Base-by-base conservation (phyloP, 139 green algal genomes). In the Chlamydomonas sp. region DNA sequence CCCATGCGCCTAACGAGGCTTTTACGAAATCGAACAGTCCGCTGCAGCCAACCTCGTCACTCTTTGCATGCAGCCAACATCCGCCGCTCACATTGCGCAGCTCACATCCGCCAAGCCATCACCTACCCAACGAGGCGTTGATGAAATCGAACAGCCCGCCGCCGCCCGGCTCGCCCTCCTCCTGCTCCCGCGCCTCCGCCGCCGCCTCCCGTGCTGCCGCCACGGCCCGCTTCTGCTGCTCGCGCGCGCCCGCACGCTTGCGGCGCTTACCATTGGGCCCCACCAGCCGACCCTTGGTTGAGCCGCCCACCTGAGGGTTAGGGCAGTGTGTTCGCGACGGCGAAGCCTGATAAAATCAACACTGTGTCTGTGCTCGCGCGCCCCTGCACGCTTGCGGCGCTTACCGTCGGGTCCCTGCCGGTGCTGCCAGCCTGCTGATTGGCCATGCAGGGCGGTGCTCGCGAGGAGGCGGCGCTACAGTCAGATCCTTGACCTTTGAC, bases 131-230 rank as follows among this genome's bases (percentile, higher is more conserved):
- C 6, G 83, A 88, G 18, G 63, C n/a, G 74, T 88, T 88, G 15
- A 88, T 82, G 63, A 88, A 88, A 62, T 64, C 73, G 57, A 88
- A 88, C 20, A 88, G 73, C 0, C 83, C 83, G 14, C 73, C 72
- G 49, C 74, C 74, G 0, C 73, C 83, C 49, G 73, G 62, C 63
- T 58, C 83, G 5, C 63, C 74, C 31, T 67, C 16, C 83, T 76
- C 49, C 62, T 18, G 18, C 74, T 88, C 74, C 74, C 63, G 74
- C 73, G 18, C 82, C 63, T 67, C 74, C 83, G 58, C 5, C 76
- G 63, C 49, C 77, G 73, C 74, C 84, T 83, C 76, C 59, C 66
- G 58, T 5, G 58, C 66, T 10, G 58, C 63, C 18, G 7, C 67
- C 18, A 80, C 80, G 31, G 71, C 84, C 57, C 59, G 8, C 84